Conservation (phyloP, 441 rosid genomes). For the Gossypium davidsonii region DNA sequence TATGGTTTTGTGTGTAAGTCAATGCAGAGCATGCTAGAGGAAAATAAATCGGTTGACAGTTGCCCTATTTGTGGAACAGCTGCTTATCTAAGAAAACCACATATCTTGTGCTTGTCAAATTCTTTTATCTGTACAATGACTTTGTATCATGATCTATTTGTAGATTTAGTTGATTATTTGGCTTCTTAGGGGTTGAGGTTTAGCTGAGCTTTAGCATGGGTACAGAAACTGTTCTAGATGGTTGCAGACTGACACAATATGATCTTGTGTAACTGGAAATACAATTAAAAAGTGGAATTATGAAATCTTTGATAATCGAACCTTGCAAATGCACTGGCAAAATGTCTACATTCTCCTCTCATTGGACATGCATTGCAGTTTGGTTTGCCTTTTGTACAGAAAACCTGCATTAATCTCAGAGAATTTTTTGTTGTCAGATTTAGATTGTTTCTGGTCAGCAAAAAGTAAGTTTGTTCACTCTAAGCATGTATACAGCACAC, state of each 20-base stretch:
- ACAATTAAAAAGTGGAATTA: background rate
- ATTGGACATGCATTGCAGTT: slow-evolving; percentile 76
- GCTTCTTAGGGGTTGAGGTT: background rate
- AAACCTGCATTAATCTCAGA: slow-evolving; percentile 43
- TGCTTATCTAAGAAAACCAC: background rate
- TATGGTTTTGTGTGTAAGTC: slow-evolving; percentile 13
- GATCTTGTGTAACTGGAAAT: slow-evolving; percentile 1
- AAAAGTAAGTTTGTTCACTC: slow-evolving; percentile 13
- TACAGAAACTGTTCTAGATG: background rate
- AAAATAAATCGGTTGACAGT: background rate
- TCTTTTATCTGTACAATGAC: background rate
- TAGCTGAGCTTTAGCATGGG: background rate
- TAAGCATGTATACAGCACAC: slow-evolving; percentile 22
- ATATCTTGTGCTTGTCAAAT: background rate
- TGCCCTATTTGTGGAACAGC: slow-evolving; percentile 4
- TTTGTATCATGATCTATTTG: background rate
- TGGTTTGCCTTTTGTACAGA: slow-evolving; percentile 70
- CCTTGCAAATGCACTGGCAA: slow-evolving; percentile 83
- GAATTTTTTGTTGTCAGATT: slow-evolving; percentile 12
- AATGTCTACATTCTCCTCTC: slow-evolving; percentile 81
- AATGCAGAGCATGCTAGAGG: slow-evolving; percentile 10
- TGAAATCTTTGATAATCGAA: slow-evolving; percentile 20
- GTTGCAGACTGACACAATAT: background rate
- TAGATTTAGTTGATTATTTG: background rate
- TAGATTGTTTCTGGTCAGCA: slow-evolving; percentile 5